phyloP scores from a whole-genome alignment of 2,329 filamentous ascomycete genomes.

The Trichoderma asperellum region DNA sequence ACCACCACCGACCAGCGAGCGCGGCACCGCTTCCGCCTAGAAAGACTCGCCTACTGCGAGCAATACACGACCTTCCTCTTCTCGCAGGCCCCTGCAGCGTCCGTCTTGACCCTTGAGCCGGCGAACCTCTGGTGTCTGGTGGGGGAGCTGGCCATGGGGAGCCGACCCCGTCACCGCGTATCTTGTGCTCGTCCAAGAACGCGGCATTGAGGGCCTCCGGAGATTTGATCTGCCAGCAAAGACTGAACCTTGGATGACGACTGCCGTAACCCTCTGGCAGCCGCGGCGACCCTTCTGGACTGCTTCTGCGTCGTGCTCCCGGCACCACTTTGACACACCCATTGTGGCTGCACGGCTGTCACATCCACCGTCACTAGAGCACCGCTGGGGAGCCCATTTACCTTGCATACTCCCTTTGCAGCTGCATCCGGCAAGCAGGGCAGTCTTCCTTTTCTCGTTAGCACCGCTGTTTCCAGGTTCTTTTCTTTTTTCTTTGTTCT shows the following conservation, averaged over 20 bases:
- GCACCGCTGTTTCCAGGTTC: neutral
- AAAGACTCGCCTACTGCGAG: slow-evolving; percentile 1
- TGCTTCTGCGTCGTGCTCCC: slow-evolving; percentile 1
- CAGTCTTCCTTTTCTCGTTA: neutral
- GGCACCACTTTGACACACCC: slow-evolving; percentile 6
- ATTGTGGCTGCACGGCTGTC: slow-evolving; percentile 1
- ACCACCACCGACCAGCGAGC: slow-evolving; percentile 2
- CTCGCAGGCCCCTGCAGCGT: slow-evolving; percentile 6
- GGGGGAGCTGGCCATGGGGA: neutral
- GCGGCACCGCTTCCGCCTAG: slow-evolving; percentile 17
- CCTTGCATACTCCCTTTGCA: neutral
- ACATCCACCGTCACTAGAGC: neutral
- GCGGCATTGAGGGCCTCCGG: neutral
- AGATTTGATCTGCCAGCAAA: slow-evolving; percentile 2
- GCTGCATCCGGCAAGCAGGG: neutral
- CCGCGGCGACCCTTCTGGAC: slow-evolving; percentile 27
- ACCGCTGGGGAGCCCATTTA: neutral
- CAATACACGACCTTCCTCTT: neutral
- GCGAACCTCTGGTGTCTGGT: neutral
- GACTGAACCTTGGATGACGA: slow-evolving; percentile 3
- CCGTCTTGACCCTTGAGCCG: neutral
- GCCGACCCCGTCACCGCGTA: neutral
- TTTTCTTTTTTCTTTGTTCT: neutral
- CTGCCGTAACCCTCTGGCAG: neutral
- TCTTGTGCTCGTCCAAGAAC: neutral